A percentile compares a stretch with the other conserved stretches of the same genome.
Conservation (phyloP, 257 asterid genomes). For the Primulina tabacum region DNA sequence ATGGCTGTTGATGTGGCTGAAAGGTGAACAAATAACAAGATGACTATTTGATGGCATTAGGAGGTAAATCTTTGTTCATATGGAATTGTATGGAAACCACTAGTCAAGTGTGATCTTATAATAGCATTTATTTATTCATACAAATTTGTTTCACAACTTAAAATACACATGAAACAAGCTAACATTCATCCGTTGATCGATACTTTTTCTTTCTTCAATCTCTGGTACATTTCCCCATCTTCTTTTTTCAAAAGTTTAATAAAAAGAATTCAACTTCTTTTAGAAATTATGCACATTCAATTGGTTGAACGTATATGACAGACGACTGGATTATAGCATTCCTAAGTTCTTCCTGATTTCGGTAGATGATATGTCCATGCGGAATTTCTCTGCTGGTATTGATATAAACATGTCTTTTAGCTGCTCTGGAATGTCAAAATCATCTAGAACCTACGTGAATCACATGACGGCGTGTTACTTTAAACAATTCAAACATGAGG, state of each 20-base stretch:
- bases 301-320: no score
- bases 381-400: constrained; percentile 67
- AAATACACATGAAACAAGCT: no score
- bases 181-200: background rate
- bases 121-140: background rate
- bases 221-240: no score
- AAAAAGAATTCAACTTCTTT: background rate
- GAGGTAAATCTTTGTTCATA: background rate
- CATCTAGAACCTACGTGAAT: constrained; percentile 69
- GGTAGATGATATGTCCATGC: constrained; percentile 83
- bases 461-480: constrained; percentile 7
- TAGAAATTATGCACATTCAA: background rate
- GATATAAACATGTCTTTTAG: constrained; percentile 69
- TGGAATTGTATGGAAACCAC: background rate
- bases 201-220: background rate
- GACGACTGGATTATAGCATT: constrained; percentile 15
- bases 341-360: constrained; percentile 63
- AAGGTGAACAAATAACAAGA: no score
- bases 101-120: background rate
- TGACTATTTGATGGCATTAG: background rate
- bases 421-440: constrained; percentile 70
- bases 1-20: background rate
- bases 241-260: background rate
- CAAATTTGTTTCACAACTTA: background rate
- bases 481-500: background rate